Base-by-base conservation (phyloP, 805 yeast species). In the Pichia eremophila region DNA sequence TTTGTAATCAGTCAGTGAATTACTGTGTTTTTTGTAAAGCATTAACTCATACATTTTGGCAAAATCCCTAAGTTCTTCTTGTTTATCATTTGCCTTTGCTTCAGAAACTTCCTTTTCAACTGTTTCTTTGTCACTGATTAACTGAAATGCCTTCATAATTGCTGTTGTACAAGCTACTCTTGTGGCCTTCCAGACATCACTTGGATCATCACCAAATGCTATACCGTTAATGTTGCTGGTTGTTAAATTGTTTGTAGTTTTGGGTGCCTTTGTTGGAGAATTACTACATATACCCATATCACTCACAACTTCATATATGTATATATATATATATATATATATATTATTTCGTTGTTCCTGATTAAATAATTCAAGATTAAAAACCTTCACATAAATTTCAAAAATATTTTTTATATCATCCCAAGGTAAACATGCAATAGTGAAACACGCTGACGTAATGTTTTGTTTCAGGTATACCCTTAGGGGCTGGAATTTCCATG, bases 401-500 rank as follows among this genome's bases (percentile, higher is more conserved):
- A n/a, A n/a, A n/a, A n/a, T n/a, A n/a, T n/a, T n/a, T n/a, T n/a
- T n/a, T n/a, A n/a, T n/a, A n/a, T n/a, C 6, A 22, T 22, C 25
- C 1, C 25, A 22, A 22, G 25, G 5, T 1, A 22, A 22, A 22
- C 25, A 22, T 22, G 25, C 25, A 4, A 29, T 29, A 12, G 5
- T 34, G 54, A 40, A 29, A 40, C 27, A 15, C 36, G 36, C 36
- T 34, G 36, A 34, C n/a, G 36, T 34, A 34, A 34, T 34, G 36
- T 54, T 72, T 78, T 0, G 71, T 74, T 15, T 61, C 75, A 27
- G 79, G 80, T 9, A 63, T 80, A 51, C 80, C 22, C n/a, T 32
- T 4, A 32, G 31, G 36, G 36, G 36, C 36, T 34, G 36, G 17
- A 34, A 14, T 15, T 34, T 34, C 14, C 5, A 4, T 11, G 32